Percentiles rank a stretch among this genome's conserved stretches.
Conservation (phyloP, 176 grass and related monocot genomes). For the Olyra latifolia region DNA sequence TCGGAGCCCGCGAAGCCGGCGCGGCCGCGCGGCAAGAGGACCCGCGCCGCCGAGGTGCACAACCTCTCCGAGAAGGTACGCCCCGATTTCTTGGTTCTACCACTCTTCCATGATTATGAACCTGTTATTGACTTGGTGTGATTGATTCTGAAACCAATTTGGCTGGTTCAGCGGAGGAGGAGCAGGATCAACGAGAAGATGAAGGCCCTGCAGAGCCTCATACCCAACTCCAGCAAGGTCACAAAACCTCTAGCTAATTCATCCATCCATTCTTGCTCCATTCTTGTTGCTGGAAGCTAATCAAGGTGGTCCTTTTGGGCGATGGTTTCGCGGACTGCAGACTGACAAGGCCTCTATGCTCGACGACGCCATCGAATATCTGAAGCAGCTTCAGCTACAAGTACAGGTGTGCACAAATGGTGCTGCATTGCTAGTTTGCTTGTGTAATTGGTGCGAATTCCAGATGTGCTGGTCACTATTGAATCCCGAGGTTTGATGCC, state of each 20-base stretch:
- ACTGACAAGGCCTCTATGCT: conserved; percentile 98
- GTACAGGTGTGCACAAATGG: conserved; percentile 56
- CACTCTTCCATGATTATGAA: background rate
- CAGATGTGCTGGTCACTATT: background rate
- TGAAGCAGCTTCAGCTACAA: conserved; percentile 96
- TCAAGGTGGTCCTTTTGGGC: background rate
- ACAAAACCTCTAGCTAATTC: background rate
- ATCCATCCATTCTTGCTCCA: background rate
- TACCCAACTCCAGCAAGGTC: conserved; percentile 96
- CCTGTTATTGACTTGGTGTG: background rate
- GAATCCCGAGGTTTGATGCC: background rate
- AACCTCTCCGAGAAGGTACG: conserved; percentile 94
- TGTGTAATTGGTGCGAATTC: background rate
- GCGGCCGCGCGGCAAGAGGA: conserved; percentile 69
- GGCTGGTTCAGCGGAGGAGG: conserved; percentile 59
- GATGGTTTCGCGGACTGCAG: conserved; percentile 33
- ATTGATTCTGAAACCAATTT: background rate
- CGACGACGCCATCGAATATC: conserved; percentile 92
- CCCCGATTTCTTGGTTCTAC: background rate
- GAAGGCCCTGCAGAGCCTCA: conserved; percentile 86
- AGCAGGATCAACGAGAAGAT: conserved; percentile 98
- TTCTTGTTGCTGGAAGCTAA: background rate
- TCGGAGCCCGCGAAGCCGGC: conserved; percentile 47
- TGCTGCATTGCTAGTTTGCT: background rate
- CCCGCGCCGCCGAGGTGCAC: conserved; percentile 87